Evolutionary conservation across 176 grass and related monocot species (phyloP).

Genomic region (Canna indica): DNA sequence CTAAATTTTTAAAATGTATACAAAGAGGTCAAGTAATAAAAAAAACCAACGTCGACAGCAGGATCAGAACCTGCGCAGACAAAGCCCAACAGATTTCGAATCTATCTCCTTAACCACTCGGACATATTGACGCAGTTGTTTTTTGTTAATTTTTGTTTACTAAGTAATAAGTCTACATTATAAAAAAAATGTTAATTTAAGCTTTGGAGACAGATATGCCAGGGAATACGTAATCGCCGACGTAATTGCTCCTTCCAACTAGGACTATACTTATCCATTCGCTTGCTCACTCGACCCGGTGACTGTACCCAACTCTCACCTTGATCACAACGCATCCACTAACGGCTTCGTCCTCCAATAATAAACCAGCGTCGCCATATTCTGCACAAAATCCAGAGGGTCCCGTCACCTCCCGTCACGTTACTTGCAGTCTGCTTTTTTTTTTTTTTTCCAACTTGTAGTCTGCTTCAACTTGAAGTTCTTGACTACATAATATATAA

Average conservation of each 20-base stretch:
- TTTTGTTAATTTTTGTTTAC: too few relatives aligned
- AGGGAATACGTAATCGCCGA: not conserved
- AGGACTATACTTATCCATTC: not conserved
- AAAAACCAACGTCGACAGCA: constrained; percentile 32
- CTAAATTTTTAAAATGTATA: too few relatives aligned
- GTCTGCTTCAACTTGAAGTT: too few relatives aligned
- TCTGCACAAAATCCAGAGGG: not conserved
- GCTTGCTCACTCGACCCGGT: not conserved
- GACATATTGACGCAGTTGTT: constrained; percentile 60
- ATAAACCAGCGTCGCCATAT: not conserved
- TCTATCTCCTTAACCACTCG: constrained; percentile 48
- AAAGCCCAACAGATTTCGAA: constrained; percentile 29
- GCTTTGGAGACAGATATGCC: too few relatives aligned
- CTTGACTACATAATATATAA: too few relatives aligned
- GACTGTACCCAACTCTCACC: not conserved
- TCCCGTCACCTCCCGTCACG: not conserved
- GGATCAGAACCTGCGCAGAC: constrained; percentile 34
- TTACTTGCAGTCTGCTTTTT: not conserved
- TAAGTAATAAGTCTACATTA: too few relatives aligned
- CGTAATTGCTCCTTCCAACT: not conserved
- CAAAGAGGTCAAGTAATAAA: too few relatives aligned
- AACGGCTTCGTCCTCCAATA: not conserved
- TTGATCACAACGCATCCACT: not conserved
- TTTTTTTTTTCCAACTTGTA: too few relatives aligned
- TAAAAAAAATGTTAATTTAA: too few relatives aligned